Percentiles rank a stretch among this genome's conserved stretches.
phyloP scores from a whole-genome alignment of 2,329 filamentous ascomycete genomes.

The Ramularia collo-cygni region DNA sequence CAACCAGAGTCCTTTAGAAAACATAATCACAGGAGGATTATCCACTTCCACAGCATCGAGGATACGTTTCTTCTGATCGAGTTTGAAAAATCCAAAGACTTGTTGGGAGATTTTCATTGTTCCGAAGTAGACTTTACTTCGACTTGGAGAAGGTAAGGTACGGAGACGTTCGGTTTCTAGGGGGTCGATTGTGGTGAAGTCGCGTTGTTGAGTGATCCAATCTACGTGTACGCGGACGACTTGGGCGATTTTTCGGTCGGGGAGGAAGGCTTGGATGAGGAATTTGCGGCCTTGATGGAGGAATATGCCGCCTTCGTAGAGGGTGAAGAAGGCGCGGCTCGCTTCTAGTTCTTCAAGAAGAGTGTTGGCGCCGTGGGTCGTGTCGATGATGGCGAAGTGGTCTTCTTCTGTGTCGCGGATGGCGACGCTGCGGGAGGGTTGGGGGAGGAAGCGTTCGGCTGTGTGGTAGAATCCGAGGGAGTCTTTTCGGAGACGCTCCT shows the following conservation, averaged over 20 bases:
- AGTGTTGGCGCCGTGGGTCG: constrained; percentile 70
- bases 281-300: constrained; percentile 93
- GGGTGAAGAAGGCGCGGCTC: constrained; percentile 86
- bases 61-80: constrained; percentile 78
- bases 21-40: constrained; percentile 80
- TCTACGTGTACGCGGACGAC: constrained; percentile 87
- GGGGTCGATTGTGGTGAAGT: constrained; percentile 90
- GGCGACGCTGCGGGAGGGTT: constrained; percentile 73
- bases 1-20: constrained; percentile 90
- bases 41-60: constrained; percentile 89
- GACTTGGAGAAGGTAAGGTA: constrained; percentile 52
- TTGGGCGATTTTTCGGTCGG: constrained; percentile 72
- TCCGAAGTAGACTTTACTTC: constrained; percentile 74
- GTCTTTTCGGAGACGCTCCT: constrained; percentile 67
- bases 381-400: constrained; percentile 91
- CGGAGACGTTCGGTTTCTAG: constrained; percentile 85
- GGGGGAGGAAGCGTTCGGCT: constrained; percentile 77
- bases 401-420: constrained; percentile 86
- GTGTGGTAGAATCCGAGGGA: constrained; percentile 81
- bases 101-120: constrained; percentile 77
- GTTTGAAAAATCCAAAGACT: constrained; percentile 95
- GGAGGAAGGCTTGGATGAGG: constrained; percentile 79
- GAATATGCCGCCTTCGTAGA: constrained; percentile 96
- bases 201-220: constrained; percentile 89
- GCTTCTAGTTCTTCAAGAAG: constrained; percentile 95